Evolutionary conservation across 306 rosid species (phyloP), one percentile per base, ranked within the genome.

Genomic region (Lotus japonicus): DNA sequence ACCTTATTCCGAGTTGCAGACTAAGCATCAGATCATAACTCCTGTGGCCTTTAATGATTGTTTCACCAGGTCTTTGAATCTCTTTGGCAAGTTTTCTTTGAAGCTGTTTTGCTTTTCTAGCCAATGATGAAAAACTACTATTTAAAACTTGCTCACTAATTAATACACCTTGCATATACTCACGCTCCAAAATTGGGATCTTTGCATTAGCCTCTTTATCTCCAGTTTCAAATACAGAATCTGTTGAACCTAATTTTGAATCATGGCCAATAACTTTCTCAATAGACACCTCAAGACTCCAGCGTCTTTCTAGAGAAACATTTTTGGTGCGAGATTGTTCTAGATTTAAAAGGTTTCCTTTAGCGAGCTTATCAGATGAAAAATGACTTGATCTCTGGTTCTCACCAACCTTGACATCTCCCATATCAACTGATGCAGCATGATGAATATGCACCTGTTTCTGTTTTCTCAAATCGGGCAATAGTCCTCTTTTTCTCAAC

Each of bases 1-100:
- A 94, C 99, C 99, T 90, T 84, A 94, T 94, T 85, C 99, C 99
- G 12, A 94, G 97, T 84, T 94, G 99, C 86, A 94, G 81, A 83
- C 99, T 88, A 55, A 94, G 97, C 99, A 94, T 94, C 72, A 94
- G 79, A 76, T 94, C 99, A 39, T 94, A 94, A 75, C 97, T 94
- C 82, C 96, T 79, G 71, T 94, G 99, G 67, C 99, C 99, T 80
- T 94, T 94, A 66, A 94, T 85, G 80, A 94, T 94, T 43, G 87
- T 79, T 81, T 94, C 99, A 76, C 99, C 99, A 2, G 99, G 99
- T 71, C 78, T 88, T 75, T 90, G 87, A 57, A 87, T 87, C 19
- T 86, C 99, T 78, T 44, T 94, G 13, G 79, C 91, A 70, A 90
- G 84, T 72, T 84, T 90, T 78, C 82, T 94, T 26, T 88, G 85